Conservation (phyloP, 768 basidiomycete species). For the Trametes cingulata region DNA sequence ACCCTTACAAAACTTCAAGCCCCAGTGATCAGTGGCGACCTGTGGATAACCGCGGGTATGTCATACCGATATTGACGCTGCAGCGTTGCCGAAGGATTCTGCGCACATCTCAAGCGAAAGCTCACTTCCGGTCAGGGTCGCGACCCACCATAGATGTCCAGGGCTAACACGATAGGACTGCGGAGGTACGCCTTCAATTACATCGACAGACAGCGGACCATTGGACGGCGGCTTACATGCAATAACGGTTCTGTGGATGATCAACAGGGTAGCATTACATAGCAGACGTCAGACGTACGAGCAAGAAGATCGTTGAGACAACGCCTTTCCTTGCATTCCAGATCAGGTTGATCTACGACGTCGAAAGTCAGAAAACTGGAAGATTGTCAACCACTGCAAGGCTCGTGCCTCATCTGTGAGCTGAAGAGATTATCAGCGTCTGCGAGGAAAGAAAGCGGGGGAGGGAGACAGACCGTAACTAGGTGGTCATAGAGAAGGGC, state of each 20-base stretch:
- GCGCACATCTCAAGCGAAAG: neutral
- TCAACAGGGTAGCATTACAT: neutral
- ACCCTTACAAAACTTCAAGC: constrained; percentile 26
- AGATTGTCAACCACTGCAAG: too few species aligned
- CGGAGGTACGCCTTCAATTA: neutral
- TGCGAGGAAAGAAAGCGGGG: neutral
- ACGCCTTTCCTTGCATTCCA: constrained; percentile 27
- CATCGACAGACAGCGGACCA: neutral
- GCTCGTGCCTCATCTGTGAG: constrained; percentile 27
- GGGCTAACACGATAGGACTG: constrained; percentile 27
- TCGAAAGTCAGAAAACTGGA: neutral
- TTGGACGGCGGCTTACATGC: constrained; percentile 22
- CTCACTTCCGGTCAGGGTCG: neutral
- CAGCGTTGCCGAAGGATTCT: constrained; percentile 25
- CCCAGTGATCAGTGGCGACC: neutral
- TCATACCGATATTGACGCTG: constrained; percentile 19
- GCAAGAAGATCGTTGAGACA: constrained; percentile 29
- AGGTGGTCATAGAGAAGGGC: constrained; percentile 32
- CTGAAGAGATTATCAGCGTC: constrained; percentile 10
- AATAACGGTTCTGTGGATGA: constrained; percentile 29
- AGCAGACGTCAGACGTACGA: constrained; percentile 20
- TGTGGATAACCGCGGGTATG: neutral
- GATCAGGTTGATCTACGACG: constrained; percentile 25
- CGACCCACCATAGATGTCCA: constrained; percentile 30
- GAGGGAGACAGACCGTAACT: constrained; percentile 24